phyloP scores from a whole-genome alignment of 805 yeast genomes.

The Saccharomycopsis oosterbeekiorum region DNA sequence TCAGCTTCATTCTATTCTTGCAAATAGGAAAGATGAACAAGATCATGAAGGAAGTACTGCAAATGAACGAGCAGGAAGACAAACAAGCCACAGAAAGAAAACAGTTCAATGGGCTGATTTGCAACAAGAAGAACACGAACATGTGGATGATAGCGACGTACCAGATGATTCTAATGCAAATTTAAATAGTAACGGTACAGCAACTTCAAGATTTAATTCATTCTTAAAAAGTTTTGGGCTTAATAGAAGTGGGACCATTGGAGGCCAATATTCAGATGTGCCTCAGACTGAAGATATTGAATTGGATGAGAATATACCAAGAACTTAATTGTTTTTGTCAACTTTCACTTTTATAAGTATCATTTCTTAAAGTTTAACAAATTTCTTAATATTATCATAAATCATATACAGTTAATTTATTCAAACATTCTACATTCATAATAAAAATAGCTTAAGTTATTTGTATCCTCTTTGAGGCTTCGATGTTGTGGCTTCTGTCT shows the following conservation, averaged over 20 bases:
- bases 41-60: not conserved
- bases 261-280: not conserved
- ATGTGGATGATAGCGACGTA: not conserved
- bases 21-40: conserved; percentile 4
- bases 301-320: not conserved
- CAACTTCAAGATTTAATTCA: not conserved
- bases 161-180: not conserved
- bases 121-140: conserved; percentile 6
- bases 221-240: not conserved
- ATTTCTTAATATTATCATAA: not conserved
- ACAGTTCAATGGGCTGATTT: conserved; percentile 20
- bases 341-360: not conserved
- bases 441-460: too few relatives aligned
- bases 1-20: conserved; percentile 14
- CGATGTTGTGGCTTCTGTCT: too few relatives aligned
- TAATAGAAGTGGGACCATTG: not conserved
- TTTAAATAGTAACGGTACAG: not conserved
- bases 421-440: too few relatives aligned
- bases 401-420: too few relatives aligned
- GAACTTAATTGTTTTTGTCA: not conserved
- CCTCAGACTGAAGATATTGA: not conserved
- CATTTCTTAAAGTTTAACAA: not conserved
- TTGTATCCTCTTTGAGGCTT: too few relatives aligned
- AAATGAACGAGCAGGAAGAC: not conserved
- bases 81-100: conserved; percentile 9